Base-by-base conservation (phyloP, 495 filamentous ascomycete genomes). In the Cairneyella variabilis region DNA sequence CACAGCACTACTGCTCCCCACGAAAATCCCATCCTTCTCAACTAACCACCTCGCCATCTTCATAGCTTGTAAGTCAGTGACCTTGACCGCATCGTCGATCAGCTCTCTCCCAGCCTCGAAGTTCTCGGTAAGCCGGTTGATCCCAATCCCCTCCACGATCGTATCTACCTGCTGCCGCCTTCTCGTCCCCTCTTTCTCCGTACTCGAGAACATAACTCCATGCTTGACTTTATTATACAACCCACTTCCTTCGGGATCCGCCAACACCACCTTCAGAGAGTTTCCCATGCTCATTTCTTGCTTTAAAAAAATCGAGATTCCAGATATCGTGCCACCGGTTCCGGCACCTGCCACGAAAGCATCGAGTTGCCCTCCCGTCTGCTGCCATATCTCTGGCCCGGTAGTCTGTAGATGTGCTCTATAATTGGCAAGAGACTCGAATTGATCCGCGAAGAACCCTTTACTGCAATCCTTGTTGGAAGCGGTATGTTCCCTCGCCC, bases 381-480 rank as follows among this genome's bases (percentile, higher is more conserved):
- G 93, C 1, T 67, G 64, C 51, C 76, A 86, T 63, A 99, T 90
- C 71, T 99, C 93, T 0, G 93, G 92, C 0, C 91, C 93, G 1
- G 95, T 97, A 16, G 84, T 79, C 18, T 79, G 71, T 59, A 83
- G 82, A 69, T 99, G 93, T 2, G 95, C 91, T 32, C 76, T 69
- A 78, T 83, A 96, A 70, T 99, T 99, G 9, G 86, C 84, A 39
- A 76, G 69, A 47, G 84, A 92, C 69, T 99, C 93, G 69, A 99
- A 99, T 64, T 99, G 93, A 65, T 99, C 88, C 0, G 91, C 91
- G 68, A 99, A 99, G 69, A 92, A 93, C 12, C 93, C 93, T 18
- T 69, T 65, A 64, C 71, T 73, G 9, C 54, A 61, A 47, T 72
- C 72, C 16, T 71, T 70, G 8, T 56, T 50, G 5, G 63, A 65